phyloP scores from a whole-genome alignment of 768 basidiomycete genomes.

The Phanerodontia chrysosporium region DNA sequence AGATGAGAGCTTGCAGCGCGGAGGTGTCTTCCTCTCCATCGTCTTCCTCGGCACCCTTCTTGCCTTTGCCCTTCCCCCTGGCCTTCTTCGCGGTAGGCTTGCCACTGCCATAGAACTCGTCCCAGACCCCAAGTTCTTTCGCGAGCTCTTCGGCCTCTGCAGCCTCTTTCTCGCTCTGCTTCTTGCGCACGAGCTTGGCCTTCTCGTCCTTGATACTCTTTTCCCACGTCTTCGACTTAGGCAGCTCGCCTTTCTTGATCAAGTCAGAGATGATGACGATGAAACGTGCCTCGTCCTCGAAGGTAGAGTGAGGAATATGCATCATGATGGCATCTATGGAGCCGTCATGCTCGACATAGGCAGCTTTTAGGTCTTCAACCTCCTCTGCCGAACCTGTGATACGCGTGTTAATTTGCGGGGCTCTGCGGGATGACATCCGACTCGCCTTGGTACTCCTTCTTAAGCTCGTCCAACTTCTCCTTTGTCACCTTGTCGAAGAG shows the following conservation, averaged over 20 bases:
- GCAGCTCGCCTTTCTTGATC: constrained; percentile 58
- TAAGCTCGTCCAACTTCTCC: constrained; percentile 87
- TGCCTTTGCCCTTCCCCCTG: constrained; percentile 47
- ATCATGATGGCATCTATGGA: constrained; percentile 79
- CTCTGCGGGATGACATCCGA: neutral
- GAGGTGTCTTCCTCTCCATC: constrained; percentile 61
- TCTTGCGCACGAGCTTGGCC: constrained; percentile 66
- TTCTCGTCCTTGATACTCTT: constrained; percentile 75
- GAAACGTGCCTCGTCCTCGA: constrained; percentile 84
- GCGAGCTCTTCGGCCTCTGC: constrained; percentile 80
- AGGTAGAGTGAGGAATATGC: constrained; percentile 79
- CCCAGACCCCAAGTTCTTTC: constrained; percentile 89
- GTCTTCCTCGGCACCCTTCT: constrained; percentile 27
- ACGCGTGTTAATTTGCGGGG: neutral
- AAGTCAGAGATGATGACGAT: constrained; percentile 61
- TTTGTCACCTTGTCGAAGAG: constrained; percentile 85
- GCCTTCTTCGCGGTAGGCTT: constrained; percentile 57
- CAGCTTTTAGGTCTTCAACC: constrained; percentile 66
- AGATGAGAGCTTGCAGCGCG: constrained; percentile 74
- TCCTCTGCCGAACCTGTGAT: constrained; percentile 83
- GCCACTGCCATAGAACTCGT: constrained; percentile 83
- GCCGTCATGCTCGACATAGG: constrained; percentile 70
- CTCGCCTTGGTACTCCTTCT: constrained; percentile 88
- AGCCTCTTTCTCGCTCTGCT: constrained; percentile 74
- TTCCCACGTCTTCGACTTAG: constrained; percentile 58